Conservation (phyloP, 208 protist genomes). For the Wallacemonas sp. region DNA sequence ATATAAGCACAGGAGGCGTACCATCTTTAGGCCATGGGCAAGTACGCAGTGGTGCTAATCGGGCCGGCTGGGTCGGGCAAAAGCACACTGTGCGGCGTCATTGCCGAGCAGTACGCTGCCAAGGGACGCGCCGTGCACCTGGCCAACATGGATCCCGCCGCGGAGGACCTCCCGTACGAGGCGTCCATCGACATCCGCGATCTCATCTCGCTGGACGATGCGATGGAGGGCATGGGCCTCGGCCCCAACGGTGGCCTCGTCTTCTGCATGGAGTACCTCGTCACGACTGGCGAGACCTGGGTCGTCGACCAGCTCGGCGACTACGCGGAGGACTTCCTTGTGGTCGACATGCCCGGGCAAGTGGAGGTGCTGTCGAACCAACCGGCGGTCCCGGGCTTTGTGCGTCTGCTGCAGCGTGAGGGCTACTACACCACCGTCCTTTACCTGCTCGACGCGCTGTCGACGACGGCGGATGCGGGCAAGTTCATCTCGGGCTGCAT, state of each 20-base stretch:
- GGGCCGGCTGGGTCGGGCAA: conserved; percentile 93
- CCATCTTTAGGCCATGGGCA: conserved; percentile 60
- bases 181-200: conserved; percentile 94
- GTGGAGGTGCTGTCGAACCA: conserved; percentile 99
- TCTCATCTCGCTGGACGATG: conserved; percentile 94
- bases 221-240: conserved; percentile 90
- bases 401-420: conserved; percentile 76
- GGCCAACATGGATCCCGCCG: conserved; percentile 99
- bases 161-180: conserved; percentile 92
- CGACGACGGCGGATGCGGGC: conserved; percentile 80
- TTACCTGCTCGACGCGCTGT: conserved; percentile 86
- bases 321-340: conserved; percentile 96
- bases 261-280: conserved; percentile 98
- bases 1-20: too few species aligned
- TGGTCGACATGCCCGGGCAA: conserved; percentile 99
- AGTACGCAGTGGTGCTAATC: conserved; percentile 90
- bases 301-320: conserved; percentile 93
- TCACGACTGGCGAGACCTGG: conserved; percentile 93
- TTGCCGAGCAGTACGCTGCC: conserved; percentile 85
- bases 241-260: conserved; percentile 99
- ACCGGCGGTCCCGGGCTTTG: conserved; percentile 87
- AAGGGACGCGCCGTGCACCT: conserved; percentile 91
- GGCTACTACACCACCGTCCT: conserved; percentile 85
- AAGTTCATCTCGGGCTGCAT: conserved; percentile 93
- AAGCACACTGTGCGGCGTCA: conserved; percentile 84